These are phyloP conservation scores for Paulownia fortunei DNA, from an alignment of 257 asterid genomes.

Conservation along the genomic window DNA sequence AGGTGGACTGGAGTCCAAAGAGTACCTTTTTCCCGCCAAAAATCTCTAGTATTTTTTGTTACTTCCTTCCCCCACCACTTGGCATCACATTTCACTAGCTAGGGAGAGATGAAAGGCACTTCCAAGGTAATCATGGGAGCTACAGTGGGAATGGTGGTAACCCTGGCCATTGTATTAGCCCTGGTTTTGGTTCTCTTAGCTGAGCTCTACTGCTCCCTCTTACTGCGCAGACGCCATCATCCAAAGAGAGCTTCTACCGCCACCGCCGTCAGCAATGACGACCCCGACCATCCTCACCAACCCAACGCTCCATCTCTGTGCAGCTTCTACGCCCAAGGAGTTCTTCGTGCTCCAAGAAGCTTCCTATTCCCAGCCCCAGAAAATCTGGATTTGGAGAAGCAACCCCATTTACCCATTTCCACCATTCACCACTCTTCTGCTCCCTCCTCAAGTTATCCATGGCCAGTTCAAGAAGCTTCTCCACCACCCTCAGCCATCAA, in stretches of 20 bases:
- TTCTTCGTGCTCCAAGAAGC: slow-evolving; percentile 58
- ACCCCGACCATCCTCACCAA: slow-evolving; percentile 8
- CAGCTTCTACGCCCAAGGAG: slow-evolving; percentile 64
- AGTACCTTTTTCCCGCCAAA: slow-evolving; percentile 51
- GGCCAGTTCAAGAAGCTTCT: too few relatives aligned
- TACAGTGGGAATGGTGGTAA: slow-evolving; percentile 42
- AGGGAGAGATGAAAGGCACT: slow-evolving; percentile 41
- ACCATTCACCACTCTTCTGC: not conserved
- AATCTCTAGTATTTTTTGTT: too few relatives aligned
- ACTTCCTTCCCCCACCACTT: too few relatives aligned
- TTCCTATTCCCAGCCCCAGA: slow-evolving; percentile 50
- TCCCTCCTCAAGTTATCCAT: too few relatives aligned
- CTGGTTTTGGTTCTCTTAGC: slow-evolving; percentile 56
- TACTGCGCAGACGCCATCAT: slow-evolving; percentile 33
- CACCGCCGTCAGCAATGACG: not conserved
- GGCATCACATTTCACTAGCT: not conserved
- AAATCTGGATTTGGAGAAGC: too few relatives aligned
- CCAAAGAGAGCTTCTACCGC: not conserved
- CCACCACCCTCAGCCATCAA: too few relatives aligned
- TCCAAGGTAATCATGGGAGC: slow-evolving; percentile 58
- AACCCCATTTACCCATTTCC: slow-evolving; percentile 26
- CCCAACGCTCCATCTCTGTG: slow-evolving; percentile 44
- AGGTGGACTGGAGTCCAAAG: not conserved
- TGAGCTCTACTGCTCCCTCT: slow-evolving; percentile 63
- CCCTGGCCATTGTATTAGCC: slow-evolving; percentile 47